These are phyloP conservation scores for Saccharum hybrid DNA, from an alignment of 202 grass and related monocot species.

Conservation along the genomic window DNA sequence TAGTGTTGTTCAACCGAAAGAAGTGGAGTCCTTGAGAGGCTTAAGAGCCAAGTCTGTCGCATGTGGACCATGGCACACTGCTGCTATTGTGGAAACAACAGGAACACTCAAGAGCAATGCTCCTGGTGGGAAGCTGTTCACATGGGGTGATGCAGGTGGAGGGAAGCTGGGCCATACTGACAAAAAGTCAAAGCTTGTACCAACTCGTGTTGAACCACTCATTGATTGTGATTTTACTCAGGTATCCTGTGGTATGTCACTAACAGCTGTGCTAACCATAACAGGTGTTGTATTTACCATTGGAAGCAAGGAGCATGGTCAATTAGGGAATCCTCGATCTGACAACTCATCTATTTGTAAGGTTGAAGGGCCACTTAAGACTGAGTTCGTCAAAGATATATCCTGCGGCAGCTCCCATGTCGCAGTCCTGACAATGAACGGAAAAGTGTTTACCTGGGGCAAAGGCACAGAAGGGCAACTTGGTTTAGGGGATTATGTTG, in stretches of 20 bases:
- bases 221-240: constrained; percentile 85
- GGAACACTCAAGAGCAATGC: constrained; percentile 70
- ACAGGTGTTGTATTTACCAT: constrained; percentile 90
- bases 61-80: constrained; percentile 95
- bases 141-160: constrained; percentile 87
- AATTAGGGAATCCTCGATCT: constrained; percentile 58
- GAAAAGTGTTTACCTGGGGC: constrained; percentile 93
- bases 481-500: constrained; percentile 81
- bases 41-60: constrained; percentile 72
- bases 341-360: constrained; percentile 60
- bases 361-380: constrained; percentile 87
- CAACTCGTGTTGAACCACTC: constrained; percentile 73
- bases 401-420: constrained; percentile 76
- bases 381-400: constrained; percentile 90
- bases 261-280: constrained; percentile 75
- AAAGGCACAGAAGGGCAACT: constrained; percentile 84
- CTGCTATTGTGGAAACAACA: constrained; percentile 82
- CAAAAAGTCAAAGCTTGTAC: constrained; percentile 66
- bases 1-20: constrained; percentile 69
- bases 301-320: constrained; percentile 67
- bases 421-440: constrained; percentile 72
- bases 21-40: constrained; percentile 86
- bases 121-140: constrained; percentile 88
- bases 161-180: constrained; percentile 82
- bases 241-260: constrained; percentile 73